Base-by-base conservation (phyloP, 2,329 filamentous ascomycete genomes). In the Beauveria asiatica region DNA sequence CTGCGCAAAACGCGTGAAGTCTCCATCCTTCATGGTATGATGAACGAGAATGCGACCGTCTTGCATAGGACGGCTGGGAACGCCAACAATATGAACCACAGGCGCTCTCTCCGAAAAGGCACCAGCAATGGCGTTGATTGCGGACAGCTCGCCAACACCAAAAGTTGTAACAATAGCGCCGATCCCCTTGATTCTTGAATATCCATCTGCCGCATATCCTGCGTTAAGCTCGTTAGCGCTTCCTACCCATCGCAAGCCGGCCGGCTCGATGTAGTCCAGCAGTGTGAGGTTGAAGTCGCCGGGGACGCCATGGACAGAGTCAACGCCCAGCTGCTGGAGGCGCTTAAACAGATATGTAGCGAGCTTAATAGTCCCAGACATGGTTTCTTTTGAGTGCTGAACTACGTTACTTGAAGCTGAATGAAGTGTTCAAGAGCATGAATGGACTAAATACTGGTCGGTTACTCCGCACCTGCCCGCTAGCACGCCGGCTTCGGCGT, bases 311-410 rank as follows among this genome's bases (percentile, higher is more conserved):
- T 79, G 78, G 51, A 87, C 70, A 10, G 82, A 82, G 27, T 76
- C 73, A 33, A 87, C 76, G 41, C 84, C 83, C 13, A 87, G 73
- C 66, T 87, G 78, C 62, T 78, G 73, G 16, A 87, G 74, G 50
- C 85, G 75, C 39, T 73, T 77, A 66, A 85, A 86, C 65, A 88
- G 77, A 64, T 87, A 87, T 65, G 84, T 79, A 49, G 81, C 80
- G 55, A 85, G 77, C 61, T 82, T 79, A 33, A 64, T 46, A 2
- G 61, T 63, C 23, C 54, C 13, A 3, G 42, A 78, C 62, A 61
- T 54, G 13, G 46, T 56, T 33, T 13, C 23, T 21, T 6, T 4
- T 45, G 5, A 45, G 7, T 25, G 5, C 17, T 42, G 30, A 30
- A 27, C 21, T 49, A 9, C 16, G 4, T 9, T 13, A 39, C 6